A percentile compares a stretch with the other conserved stretches of the same genome.
Conservation (phyloP, 805 yeast species). For the Wickerhamiella kurtzmanii region DNA sequence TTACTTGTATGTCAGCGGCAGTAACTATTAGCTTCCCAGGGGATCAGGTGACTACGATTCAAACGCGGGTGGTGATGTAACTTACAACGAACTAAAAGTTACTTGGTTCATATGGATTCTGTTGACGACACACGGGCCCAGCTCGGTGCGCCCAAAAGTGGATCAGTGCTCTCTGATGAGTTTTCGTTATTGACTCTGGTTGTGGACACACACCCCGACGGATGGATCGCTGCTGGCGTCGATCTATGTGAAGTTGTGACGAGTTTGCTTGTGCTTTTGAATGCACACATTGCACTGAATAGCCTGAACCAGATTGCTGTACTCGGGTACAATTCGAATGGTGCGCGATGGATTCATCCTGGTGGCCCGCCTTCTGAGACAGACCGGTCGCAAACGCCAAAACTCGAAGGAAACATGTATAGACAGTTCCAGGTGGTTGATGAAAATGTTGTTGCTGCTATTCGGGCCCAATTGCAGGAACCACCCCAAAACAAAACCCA, state of each 20-base stretch:
- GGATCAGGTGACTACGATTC: neutral
- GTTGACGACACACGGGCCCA: slow-evolving; percentile 25
- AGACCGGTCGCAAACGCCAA: neutral
- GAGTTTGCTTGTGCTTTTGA: slow-evolving; percentile 59
- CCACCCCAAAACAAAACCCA: slow-evolving; percentile 32
- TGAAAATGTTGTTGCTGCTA: slow-evolving; percentile 49
- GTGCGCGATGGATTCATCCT: slow-evolving; percentile 64
- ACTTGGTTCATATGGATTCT: slow-evolving; percentile 19
- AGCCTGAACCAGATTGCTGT: slow-evolving; percentile 75
- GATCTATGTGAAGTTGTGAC: slow-evolving; percentile 47
- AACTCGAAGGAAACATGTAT: slow-evolving; percentile 46
- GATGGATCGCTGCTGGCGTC: slow-evolving; percentile 37
- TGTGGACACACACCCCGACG: slow-evolving; percentile 60
- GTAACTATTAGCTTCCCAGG: no score
- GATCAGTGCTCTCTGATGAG: slow-evolving; percentile 37
- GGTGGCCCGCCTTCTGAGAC: slow-evolving; percentile 1
- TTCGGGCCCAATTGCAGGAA: slow-evolving; percentile 35
- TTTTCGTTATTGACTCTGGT: slow-evolving; percentile 73
- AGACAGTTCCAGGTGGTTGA: slow-evolving; percentile 73
- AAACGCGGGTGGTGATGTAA: no score
- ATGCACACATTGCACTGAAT: slow-evolving; percentile 77
- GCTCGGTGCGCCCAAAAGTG: slow-evolving; percentile 12
- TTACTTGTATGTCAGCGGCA: no score
- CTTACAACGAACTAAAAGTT: no score
- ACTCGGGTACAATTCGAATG: slow-evolving; percentile 57